Conservation (phyloP, 2,329 filamentous ascomycete genomes). For the Helicocarpus griseus region DNA sequence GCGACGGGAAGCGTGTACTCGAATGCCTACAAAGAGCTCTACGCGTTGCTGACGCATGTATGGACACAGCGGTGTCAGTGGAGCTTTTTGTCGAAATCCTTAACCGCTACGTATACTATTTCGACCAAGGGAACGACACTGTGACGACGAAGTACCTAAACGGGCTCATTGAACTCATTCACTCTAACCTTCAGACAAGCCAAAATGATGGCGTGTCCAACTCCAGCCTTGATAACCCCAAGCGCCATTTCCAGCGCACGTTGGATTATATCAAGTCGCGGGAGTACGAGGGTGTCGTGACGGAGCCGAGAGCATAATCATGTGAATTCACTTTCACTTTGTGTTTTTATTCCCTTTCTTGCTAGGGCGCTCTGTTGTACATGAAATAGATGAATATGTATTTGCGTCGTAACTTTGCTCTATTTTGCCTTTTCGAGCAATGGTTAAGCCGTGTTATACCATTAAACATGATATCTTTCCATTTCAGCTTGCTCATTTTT, state of each 20-base stretch:
- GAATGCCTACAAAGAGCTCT: constrained; percentile 93
- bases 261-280: constrained; percentile 85
- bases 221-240: constrained; percentile 74
- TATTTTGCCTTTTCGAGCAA: not conserved
- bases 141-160: constrained; percentile 98
- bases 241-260: constrained; percentile 88
- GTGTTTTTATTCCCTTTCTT: not conserved
- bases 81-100: constrained; percentile 98
- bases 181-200: constrained; percentile 85
- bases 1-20: constrained; percentile 91
- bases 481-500: not conserved
- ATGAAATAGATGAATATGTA: constrained; percentile 3
- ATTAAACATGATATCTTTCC: not conserved
- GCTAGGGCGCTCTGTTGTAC: not conserved
- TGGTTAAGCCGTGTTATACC: not conserved
- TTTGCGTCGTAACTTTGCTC: not conserved
- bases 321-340: not conserved
- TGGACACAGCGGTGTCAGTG: constrained; percentile 95
- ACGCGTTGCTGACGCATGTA: constrained; percentile 93
- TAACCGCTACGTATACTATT: constrained; percentile 98
- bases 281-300: constrained; percentile 86
- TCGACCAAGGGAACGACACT: constrained; percentile 97
- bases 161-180: constrained; percentile 93
- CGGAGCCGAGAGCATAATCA: constrained; percentile 45
- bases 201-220: constrained; percentile 50